Base-by-base conservation (phyloP, 1,284 basidiomycete species). In the Irpex sp. region DNA sequence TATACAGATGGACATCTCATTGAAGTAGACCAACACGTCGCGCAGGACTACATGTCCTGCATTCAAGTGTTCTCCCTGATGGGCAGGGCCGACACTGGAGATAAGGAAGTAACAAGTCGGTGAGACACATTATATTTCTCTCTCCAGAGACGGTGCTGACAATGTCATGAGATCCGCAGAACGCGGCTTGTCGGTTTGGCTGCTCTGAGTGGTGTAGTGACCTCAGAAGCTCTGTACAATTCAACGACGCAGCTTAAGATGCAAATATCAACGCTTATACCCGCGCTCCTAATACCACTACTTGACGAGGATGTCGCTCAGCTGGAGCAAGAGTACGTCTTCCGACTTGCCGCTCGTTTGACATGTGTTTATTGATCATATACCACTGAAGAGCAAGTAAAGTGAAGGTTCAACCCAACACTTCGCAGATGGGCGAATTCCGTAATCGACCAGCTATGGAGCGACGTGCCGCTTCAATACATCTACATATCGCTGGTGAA, bases 121-220 rank as follows among this genome's bases (percentile, higher is more conserved):
- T 87, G 37, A 23, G 63, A 21, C 9, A 16, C n/a, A 2, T 5
- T 51, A 10, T 51, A 51, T 51, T 12, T 51, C 21, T 10, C 48
- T 16, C 18, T 23, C 18, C 4, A 47, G 12, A 19, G 8, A 55
- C 53, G 57, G 23, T 42, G 16, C 33, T 7, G 7, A 49, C 57
- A 6, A 1, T 9, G n/a, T 45, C 21, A 47, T 9, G 58, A n/a
- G 28, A n/a, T 0, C 60, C 57, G 10, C 71, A 94, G 94, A 57
- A 91, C 88, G 9, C 86, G 94, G 56, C 79, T 96, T 8, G 87
- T 98, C 61, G 96, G 94, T 1, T 81, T 98, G 9, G 88, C 91
- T 39, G 93, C 92, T 2, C 77, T 98, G 19, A 86, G 86, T 35
- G 91, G 88, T 18, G 91, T 91, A 0, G 80, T 93, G 10, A 89